Base-by-base conservation (phyloP, 495 filamentous ascomycete species). In the Filosporella fistucella region DNA sequence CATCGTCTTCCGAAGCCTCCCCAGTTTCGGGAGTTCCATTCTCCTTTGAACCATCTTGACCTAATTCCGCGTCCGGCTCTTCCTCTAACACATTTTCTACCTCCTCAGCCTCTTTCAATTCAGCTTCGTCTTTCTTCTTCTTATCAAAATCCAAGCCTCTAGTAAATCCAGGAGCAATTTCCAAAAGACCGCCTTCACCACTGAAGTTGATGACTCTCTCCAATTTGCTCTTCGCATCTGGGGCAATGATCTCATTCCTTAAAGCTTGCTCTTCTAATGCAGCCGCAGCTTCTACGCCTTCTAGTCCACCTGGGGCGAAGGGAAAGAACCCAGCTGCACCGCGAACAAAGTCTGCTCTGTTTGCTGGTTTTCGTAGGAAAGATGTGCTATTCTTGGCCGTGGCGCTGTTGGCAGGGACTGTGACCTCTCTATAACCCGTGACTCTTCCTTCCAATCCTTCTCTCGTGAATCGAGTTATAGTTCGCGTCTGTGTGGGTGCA, bases 301-400 rank as follows among this genome's bases (percentile, higher is more conserved):
- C 93, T 26, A 96, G 62, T 4, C 93, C 93, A 36, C 94, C 93
- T 1, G 94, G 94, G 1, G 89, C 84, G 59, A 98, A 98, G 3
- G 93, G 93, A 51, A 96, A 93, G 68, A 95, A 97, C 0, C 93
- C 94, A 17, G 91, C 88, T 16, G 86, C 90, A 13, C 93, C 93
- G n/a, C 93, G 77, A 17, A 98, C 91, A 63, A 97, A 95, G 42
- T 97, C 91, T 29, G 88, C 89, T 53, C 87, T 79, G 47, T 78
- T 81, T 30, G 91, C 93, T 21, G 91, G 91, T 56, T 93, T 93
- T 30, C 93, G 78, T 9, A 87, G 67, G 29, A 98, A 71, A 0
- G 90, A 96, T 0, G 94, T 98, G 18, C 91, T 96, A 58, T 95
- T 96, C 68, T 98, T 98, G 4, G 93, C 93, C 14, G 86, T 97